These are phyloP conservation scores for Noccaea bulbosa DNA, from an alignment of 345 rosid genomes.

Conservation along the genomic window DNA sequence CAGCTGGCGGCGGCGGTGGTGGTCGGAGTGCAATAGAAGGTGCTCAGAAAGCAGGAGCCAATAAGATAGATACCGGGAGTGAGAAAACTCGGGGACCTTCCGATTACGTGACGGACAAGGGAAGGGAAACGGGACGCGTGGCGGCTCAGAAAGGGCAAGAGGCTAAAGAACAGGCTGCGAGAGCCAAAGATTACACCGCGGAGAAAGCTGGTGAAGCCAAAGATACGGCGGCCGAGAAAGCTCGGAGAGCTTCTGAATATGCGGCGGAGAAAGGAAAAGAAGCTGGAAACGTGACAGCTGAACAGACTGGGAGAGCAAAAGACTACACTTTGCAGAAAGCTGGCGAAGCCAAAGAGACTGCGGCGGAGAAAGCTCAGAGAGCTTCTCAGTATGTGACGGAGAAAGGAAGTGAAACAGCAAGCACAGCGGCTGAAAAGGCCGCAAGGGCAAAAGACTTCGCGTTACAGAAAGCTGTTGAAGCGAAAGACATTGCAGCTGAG, in stretches of 20 bases:
- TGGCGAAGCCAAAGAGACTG: slow-evolving; percentile 43
- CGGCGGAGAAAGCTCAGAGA: slow-evolving; percentile 43
- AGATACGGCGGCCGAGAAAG: slow-evolving; percentile 41
- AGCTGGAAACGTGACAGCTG: slow-evolving; percentile 31
- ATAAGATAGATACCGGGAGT: slow-evolving; percentile 25
- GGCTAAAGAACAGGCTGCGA: slow-evolving; percentile 38
- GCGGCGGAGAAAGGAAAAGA: slow-evolving; percentile 48
- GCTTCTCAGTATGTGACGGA: slow-evolving; percentile 42
- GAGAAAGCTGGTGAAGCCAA: slow-evolving; percentile 37
- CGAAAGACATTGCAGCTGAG: slow-evolving; percentile 44
- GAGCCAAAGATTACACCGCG: slow-evolving; percentile 42
- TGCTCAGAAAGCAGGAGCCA: slow-evolving; percentile 32
- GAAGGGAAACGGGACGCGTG: slow-evolving; percentile 32
- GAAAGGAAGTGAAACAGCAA: slow-evolving; percentile 39
- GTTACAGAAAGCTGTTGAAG: slow-evolving; percentile 38
- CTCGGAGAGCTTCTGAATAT: slow-evolving; percentile 31
- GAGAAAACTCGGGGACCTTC: slow-evolving; percentile 41
- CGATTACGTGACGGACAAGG: slow-evolving; percentile 46
- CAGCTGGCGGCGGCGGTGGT: slow-evolving; percentile 8
- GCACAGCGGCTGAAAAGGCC: no score
- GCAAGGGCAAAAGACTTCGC: neutral
- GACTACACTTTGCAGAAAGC: slow-evolving; percentile 46
- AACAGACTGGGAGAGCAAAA: slow-evolving; percentile 45
- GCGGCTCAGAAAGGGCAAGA: slow-evolving; percentile 40
- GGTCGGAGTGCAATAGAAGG: slow-evolving; percentile 14